Base-by-base conservation (phyloP, 148 eudicot genomes). In the Chenopodium berlandieri region DNA sequence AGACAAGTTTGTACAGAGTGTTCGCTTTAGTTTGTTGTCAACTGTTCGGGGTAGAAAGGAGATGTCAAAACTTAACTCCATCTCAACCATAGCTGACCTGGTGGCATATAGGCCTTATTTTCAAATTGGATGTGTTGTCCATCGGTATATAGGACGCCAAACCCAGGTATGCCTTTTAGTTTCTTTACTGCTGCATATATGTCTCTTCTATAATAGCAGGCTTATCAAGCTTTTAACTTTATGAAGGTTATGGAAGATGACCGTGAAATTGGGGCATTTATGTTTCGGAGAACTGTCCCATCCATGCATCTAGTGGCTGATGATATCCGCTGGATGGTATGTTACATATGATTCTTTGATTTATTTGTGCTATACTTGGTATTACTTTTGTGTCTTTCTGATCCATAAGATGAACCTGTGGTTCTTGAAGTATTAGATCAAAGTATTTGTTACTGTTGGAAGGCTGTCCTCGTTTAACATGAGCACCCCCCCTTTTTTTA, bases 181-280 rank as follows among this genome's bases (percentile, higher is more conserved):
- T 69, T 75, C 27, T 71, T 80, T 31, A 54, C 50, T 62, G 62
- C 11, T 67, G 31, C 22, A 56, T 20, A 58, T 13, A 3, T 25
- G 30, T 44, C 76, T 32, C 19, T 64, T 71, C 34, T 23, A 17
- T 72, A 74, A 40, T 68, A 22, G 44, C 37, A 74, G 23, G 23
- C 77, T 82, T 54, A 75, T 66, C 44, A 48, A 74, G 71, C 67
- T 67, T 14, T 56, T 75, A 7, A 19, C 7, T 64, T 47, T 64
- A 7, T 92, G 81, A 88, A 96, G 99, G 98, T 97, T 85, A 97
- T 97, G 99, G 99, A 97, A 90, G 99, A 97, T 87, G 98, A 92
- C 83, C 94, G 88, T 85, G 99, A 97, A 86, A 92, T 97, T 85
- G 94, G 95, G 70, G 99, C 99, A 13, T 97, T 90, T 86, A 97